A percentile compares a stretch with the other conserved stretches of the same genome.
phyloP scores from a whole-genome alignment of 805 yeast species.

The Wickerhamiella nectarea region DNA sequence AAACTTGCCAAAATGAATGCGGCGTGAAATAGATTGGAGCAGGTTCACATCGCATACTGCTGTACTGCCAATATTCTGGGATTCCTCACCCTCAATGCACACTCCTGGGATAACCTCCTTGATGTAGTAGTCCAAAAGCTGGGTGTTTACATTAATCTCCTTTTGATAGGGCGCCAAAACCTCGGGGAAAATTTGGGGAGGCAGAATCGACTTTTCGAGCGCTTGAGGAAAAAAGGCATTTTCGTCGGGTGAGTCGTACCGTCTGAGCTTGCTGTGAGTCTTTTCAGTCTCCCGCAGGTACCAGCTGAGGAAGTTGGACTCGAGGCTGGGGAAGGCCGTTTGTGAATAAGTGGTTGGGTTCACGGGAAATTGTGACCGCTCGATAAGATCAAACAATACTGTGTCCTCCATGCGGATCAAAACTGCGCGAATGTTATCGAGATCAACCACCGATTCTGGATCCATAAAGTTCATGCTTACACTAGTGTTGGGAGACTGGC shows the following conservation, averaged over 20 bases:
- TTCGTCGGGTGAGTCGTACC: slow-evolving; percentile 93
- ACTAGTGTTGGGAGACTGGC: too few species aligned
- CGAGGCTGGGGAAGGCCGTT: slow-evolving; percentile 48
- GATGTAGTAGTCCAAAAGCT: slow-evolving; percentile 56
- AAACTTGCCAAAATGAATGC: slow-evolving; percentile 94
- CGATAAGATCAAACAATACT: slow-evolving; percentile 81
- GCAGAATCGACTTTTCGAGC: slow-evolving; percentile 41
- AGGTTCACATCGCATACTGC: slow-evolving; percentile 74
- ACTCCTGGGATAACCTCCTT: slow-evolving; percentile 62
- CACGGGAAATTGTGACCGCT: slow-evolving; percentile 74
- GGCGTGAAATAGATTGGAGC: slow-evolving; percentile 73
- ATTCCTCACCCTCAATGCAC: slow-evolving; percentile 50
- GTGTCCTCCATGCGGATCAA: slow-evolving; percentile 93
- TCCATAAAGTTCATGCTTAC: slow-evolving; percentile 65
- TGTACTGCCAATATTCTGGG: slow-evolving; percentile 79
- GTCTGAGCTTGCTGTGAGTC: slow-evolving; percentile 63
- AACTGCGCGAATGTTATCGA: slow-evolving; percentile 70
- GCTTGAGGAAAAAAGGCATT: slow-evolving; percentile 70
- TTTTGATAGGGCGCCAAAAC: slow-evolving; percentile 61
- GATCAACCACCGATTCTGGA: slow-evolving; percentile 68
- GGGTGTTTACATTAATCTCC: slow-evolving; percentile 61
- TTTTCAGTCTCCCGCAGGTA: slow-evolving; percentile 60
- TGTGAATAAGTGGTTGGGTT: slow-evolving; percentile 61
- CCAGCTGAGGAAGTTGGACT: slow-evolving; percentile 84
- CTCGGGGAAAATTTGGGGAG: slow-evolving; percentile 64